phyloP scores from a whole-genome alignment of 2,329 filamentous ascomycete species.

The Colletotrichum tropicale region DNA sequence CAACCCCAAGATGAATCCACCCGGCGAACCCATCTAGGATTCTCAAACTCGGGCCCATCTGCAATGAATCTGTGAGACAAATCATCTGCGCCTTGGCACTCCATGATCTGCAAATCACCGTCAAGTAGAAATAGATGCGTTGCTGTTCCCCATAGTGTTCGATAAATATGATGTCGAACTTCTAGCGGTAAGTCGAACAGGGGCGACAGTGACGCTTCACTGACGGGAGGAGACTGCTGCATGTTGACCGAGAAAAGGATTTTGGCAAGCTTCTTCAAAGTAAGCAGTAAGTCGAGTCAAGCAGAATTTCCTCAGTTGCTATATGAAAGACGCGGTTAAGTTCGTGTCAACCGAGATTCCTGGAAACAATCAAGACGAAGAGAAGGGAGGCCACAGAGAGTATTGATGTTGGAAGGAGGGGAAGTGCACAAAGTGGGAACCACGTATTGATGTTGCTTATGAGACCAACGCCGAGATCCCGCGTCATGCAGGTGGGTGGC shows the following conservation, averaged over 20 bases:
- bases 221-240: neutral
- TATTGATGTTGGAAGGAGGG: neutral
- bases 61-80: neutral
- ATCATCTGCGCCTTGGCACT: neutral
- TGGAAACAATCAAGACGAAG: fast-evolving
- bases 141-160: neutral
- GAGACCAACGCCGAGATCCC: neutral
- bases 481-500: neutral
- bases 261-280: too few species aligned
- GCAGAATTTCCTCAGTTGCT: neutral
- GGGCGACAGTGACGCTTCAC: neutral
- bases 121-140: neutral
- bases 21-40: neutral
- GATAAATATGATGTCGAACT: neutral
- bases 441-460: neutral
- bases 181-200: neutral
- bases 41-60: neutral
- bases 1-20: neutral
- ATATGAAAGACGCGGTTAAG: fast-evolving
- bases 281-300: too few species aligned
- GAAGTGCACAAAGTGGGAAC: neutral
- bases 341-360: neutral
- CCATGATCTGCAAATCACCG: neutral
- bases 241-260: neutral
- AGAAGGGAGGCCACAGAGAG: neutral